These are phyloP conservation scores for Pseudopyrenochaeta lycopersici DNA, from an alignment of 2,329 filamentous ascomycete species.

Conservation along the genomic window DNA sequence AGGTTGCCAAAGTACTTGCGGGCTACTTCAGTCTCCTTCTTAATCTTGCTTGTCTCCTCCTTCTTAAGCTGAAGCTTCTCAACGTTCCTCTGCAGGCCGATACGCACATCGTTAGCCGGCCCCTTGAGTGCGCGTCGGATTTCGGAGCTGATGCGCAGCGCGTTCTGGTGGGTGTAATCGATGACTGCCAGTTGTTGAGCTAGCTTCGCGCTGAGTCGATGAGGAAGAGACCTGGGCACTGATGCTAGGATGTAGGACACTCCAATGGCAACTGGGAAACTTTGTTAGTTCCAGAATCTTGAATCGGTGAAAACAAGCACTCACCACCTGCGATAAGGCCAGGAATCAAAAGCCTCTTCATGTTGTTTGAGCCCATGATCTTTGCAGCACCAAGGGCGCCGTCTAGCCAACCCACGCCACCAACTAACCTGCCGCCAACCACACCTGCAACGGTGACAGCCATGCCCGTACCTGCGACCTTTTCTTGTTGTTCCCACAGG, in stretches of 20 bases:
- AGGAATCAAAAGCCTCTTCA: slow-evolving; percentile 82
- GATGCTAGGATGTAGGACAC: slow-evolving; percentile 83
- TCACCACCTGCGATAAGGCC: slow-evolving; percentile 80
- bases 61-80: slow-evolving; percentile 81
- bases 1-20: slow-evolving; percentile 91
- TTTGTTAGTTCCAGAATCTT: slow-evolving; percentile 11
- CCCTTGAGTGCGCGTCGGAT: slow-evolving; percentile 89
- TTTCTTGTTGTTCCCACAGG: slow-evolving; percentile 89
- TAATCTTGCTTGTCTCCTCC: slow-evolving; percentile 83
- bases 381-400: slow-evolving; percentile 83
- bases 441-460: slow-evolving; percentile 91
- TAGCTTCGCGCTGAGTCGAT: slow-evolving; percentile 85
- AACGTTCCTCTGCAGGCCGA: slow-evolving; percentile 82
- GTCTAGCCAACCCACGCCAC: slow-evolving; percentile 88
- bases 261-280: slow-evolving; percentile 70
- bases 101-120: slow-evolving; percentile 85
- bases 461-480: slow-evolving; percentile 92
- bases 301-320: slow-evolving; percentile 48
- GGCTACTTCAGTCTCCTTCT: slow-evolving; percentile 84
- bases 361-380: slow-evolving; percentile 80
- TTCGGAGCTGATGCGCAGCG: slow-evolving; percentile 81
- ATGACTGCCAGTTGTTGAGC: slow-evolving; percentile 79
- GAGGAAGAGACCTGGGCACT: slow-evolving; percentile 88
- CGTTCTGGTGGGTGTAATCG: slow-evolving; percentile 93
- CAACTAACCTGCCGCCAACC: slow-evolving; percentile 80